Conservation (phyloP, 2,329 filamentous ascomycete species). For the Cadophora malorum region DNA sequence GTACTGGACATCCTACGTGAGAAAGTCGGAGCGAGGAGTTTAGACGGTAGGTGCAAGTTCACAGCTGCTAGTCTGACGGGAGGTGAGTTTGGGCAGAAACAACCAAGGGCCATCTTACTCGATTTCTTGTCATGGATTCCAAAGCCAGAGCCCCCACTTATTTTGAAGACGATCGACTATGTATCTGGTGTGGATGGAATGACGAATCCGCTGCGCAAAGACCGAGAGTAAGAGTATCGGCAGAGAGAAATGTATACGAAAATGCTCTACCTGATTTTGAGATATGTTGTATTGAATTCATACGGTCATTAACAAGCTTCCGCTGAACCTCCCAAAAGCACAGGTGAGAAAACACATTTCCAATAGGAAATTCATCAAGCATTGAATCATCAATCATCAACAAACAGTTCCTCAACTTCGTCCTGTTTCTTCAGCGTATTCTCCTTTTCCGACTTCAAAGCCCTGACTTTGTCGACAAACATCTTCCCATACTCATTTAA, state of each 20-base stretch:
- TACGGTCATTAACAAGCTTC: no score
- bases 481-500: constrained; percentile 12
- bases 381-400: background rate
- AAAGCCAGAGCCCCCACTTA: background rate
- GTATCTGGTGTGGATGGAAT: background rate
- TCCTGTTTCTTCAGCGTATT: background rate
- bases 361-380: no score
- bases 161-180: background rate
- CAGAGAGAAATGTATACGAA: no score
- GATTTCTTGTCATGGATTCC: background rate
- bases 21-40: background rate
- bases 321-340: no score
- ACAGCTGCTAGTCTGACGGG: background rate
- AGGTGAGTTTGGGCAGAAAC: background rate
- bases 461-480: background rate
- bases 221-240: no score
- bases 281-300: no score
- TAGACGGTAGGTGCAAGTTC: background rate
- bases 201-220: background rate
- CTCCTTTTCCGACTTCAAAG: background rate
- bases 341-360: no score
- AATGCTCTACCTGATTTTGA: no score
- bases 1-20: background rate
- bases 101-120: background rate
- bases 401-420: background rate